These are phyloP conservation scores for Starmerella ratchasimensis DNA, from an alignment of 805 yeast genomes.

Conservation along the genomic window DNA sequence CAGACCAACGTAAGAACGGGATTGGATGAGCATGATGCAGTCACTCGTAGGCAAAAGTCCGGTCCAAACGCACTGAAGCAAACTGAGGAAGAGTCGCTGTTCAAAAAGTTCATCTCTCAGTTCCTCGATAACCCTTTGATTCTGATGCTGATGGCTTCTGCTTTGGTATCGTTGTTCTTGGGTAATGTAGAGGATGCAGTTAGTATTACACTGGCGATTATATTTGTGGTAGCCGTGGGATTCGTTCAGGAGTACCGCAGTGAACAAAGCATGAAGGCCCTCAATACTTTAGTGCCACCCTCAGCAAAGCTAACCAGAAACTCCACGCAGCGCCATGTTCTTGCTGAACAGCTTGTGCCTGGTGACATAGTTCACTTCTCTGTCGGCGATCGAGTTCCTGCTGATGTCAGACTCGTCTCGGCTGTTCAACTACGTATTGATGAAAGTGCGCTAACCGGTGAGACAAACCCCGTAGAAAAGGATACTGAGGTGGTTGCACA, in stretches of 20 bases:
- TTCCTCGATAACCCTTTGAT: conserved; percentile 89
- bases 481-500: conserved; percentile 33
- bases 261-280: conserved; percentile 85
- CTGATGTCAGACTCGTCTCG: conserved; percentile 71
- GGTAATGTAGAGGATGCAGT: conserved; percentile 94
- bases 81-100: conserved; percentile 56
- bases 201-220: conserved; percentile 81
- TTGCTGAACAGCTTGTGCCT: conserved; percentile 83
- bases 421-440: conserved; percentile 74
- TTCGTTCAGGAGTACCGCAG: conserved; percentile 94
- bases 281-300: conserved; percentile 90
- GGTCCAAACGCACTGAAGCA: conserved; percentile 76
- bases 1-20: conserved; percentile 52
- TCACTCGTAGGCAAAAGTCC: conserved; percentile 54
- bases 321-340: conserved; percentile 61
- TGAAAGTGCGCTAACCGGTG: conserved; percentile 93
- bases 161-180: conserved; percentile 73
- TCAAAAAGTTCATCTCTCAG: conserved; percentile 59
- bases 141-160: conserved; percentile 76
- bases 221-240: conserved; percentile 91
- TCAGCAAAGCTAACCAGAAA: conserved; percentile 82
- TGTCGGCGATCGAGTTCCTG: conserved; percentile 94
- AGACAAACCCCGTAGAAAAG: conserved; percentile 75
- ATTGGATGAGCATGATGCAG: conserved; percentile 53
- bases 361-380: conserved; percentile 85